phyloP scores from a whole-genome alignment of 2,329 filamentous ascomycete species.

The Mycosphaerella arachidis region DNA sequence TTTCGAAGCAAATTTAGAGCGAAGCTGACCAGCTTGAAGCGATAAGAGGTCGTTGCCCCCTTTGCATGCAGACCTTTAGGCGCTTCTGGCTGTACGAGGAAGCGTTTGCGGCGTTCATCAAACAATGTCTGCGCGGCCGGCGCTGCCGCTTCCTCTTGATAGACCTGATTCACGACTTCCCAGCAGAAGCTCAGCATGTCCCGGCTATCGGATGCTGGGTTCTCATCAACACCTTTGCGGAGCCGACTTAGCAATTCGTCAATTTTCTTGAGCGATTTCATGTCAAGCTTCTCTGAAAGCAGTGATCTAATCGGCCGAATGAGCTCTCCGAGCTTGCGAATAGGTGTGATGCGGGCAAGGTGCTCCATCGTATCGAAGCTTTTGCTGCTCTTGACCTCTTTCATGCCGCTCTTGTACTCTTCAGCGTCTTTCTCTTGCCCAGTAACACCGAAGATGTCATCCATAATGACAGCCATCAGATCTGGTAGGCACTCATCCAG shows the following conservation, averaged over 20 bases:
- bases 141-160: conserved; percentile 46
- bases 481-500: conserved; percentile 80
- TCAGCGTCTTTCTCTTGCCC: conserved; percentile 97
- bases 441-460: conserved; percentile 89
- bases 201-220: conserved; percentile 69
- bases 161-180: conserved; percentile 83
- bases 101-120: conserved; percentile 38
- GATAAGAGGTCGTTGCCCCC: conserved; percentile 69
- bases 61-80: conserved; percentile 72
- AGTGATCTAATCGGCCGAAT: conserved; percentile 74
- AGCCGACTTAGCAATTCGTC: conserved; percentile 84
- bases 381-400: conserved; percentile 96
- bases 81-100: conserved; percentile 71
- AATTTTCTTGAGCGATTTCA: conserved; percentile 80
- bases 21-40: conserved; percentile 84
- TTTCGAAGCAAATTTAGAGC: conserved; percentile 80
- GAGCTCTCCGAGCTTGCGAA: conserved; percentile 68
- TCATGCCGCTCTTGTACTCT: conserved; percentile 91
- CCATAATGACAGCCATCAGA: conserved; percentile 84
- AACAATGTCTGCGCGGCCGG: conserved; percentile 5
- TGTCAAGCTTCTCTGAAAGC: conserved; percentile 76
- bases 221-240: conserved; percentile 75
- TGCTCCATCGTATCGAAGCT: conserved; percentile 97
- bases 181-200: conserved; percentile 93
- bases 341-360: conserved; percentile 74